phyloP scores from a whole-genome alignment of 805 yeast genomes.

The Torulaspora gathmanii region DNA sequence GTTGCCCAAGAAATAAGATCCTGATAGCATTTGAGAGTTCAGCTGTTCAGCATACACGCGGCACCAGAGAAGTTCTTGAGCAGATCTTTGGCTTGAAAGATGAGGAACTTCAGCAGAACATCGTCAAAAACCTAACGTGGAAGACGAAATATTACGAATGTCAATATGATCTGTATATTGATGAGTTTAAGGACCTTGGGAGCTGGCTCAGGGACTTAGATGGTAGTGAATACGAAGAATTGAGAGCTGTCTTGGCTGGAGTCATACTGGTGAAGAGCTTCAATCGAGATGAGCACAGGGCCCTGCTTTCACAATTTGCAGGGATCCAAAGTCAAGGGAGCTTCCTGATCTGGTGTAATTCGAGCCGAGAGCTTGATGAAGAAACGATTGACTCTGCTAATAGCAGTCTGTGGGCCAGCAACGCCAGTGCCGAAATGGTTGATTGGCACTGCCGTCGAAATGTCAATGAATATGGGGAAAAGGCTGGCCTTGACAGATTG shows the following conservation, averaged over 20 bases:
- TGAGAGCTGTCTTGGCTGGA: conserved; percentile 45
- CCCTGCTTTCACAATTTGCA: background rate
- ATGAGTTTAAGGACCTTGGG: conserved; percentile 20
- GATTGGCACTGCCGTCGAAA: conserved; percentile 26
- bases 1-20: conserved; percentile 11
- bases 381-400: conserved; percentile 39
- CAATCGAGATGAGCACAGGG: background rate
- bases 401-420: conserved; percentile 14
- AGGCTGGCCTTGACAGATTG: conserved; percentile 41
- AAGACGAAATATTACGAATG: conserved; percentile 34
- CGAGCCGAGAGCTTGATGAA: conserved; percentile 9
- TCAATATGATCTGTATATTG: conserved; percentile 31
- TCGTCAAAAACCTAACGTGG: conserved; percentile 25
- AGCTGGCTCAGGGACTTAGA: conserved; percentile 42
- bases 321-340: conserved; percentile 30
- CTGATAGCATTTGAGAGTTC: conserved; percentile 8
- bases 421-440: conserved; percentile 39
- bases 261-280: conserved; percentile 37
- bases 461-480: conserved; percentile 42
- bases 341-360: conserved; percentile 26
- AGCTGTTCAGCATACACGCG: background rate
- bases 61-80: background rate
- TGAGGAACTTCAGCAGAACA: conserved; percentile 5
- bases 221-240: conserved; percentile 37
- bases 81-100: conserved; percentile 6